Evolutionary conservation across 768 basidiomycete genomes (phyloP), one percentile per base, ranked within the genome.

Genomic region (Boletellus ananiceps): DNA sequence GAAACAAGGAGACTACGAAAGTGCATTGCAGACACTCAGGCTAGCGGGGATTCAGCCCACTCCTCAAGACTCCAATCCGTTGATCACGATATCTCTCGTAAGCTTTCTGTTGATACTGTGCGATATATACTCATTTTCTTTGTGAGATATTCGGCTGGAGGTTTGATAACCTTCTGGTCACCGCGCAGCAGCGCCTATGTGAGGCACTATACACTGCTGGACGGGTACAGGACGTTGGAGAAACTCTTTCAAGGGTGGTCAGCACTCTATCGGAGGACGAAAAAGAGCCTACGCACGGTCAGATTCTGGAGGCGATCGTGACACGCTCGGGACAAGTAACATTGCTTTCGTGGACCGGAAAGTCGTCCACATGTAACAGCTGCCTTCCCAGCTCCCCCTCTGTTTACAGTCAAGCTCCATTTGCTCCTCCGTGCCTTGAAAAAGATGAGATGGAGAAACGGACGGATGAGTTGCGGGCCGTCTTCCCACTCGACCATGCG

Each of bases 41-140:
- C 37, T 14, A 11, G 38, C 37, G 38, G 21, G 29, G 16, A 8
- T 23, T 6, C 43, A 19, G 1, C 3, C 61, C 68, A 12, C 88
- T 12, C 14, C 43, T 5, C 7, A 15, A 34, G 21, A 14, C 9
- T 27, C 32, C 2, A 15, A 27, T 34, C 31, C 31, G 12, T 25
- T 40, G 15, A 40, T 13, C 2, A 40, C 46, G 5, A 47, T 47
- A 2, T 47, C 21, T 8, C 18, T 47, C 8, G 46, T 47, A 23
- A 40, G 39, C 31, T 25, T 33, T 33, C 34, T 6, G 3, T 13
- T 19, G 21, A 4, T 1, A 12, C 13, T 16, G 16, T 14, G 25
- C 29, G 3, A 15, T 36, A 42, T 42, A 29, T 39, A 11, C 13
- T n/a, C 13, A 42, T 19, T 7, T 19, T 3, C 1, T 9, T 29